A percentile compares a stretch with the other conserved stretches of the same genome.
phyloP scores from a whole-genome alignment of 495 filamentous ascomycete genomes.

The Penicillium paradoxum region DNA sequence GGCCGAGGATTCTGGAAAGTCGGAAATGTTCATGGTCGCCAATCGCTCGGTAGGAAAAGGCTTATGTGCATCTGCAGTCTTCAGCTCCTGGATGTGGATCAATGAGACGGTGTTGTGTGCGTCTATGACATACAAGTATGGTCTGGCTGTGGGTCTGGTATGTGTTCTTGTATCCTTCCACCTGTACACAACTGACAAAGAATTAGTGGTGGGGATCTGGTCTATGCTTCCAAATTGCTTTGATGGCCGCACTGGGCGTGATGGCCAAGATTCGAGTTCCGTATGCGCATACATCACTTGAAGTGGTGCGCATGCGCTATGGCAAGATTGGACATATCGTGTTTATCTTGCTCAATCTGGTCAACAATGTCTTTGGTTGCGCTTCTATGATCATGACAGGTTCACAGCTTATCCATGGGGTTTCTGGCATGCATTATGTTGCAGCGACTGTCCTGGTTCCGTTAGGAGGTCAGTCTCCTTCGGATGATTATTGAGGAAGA shows the following conservation, averaged over 20 bases:
- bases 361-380: constrained; percentile 48
- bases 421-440: constrained; percentile 39
- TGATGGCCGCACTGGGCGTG: constrained; percentile 37
- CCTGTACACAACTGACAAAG: constrained; percentile 6
- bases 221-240: constrained; percentile 36
- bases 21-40: constrained; percentile 52
- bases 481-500: background rate
- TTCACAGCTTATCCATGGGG: constrained; percentile 32
- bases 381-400: constrained; percentile 39
- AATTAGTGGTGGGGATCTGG: constrained; percentile 38
- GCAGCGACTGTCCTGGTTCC: constrained; percentile 44
- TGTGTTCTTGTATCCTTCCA: background rate
- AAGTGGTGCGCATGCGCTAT: constrained; percentile 52
- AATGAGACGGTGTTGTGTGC: constrained; percentile 41
- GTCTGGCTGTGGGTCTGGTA: constrained; percentile 35
- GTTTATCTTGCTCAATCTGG: constrained; percentile 47
- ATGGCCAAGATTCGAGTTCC: constrained; percentile 46
- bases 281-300: constrained; percentile 52
- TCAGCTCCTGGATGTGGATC: constrained; percentile 48
- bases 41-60: constrained; percentile 45
- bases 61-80: constrained; percentile 46
- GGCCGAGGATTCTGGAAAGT: constrained; percentile 41
- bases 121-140: constrained; percentile 36
- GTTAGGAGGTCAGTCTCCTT: constrained; percentile 30
- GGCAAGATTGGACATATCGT: constrained; percentile 46